Evolutionary conservation across 2,329 filamentous ascomycete genomes (phyloP).

Genomic region (Nemania sp.): DNA sequence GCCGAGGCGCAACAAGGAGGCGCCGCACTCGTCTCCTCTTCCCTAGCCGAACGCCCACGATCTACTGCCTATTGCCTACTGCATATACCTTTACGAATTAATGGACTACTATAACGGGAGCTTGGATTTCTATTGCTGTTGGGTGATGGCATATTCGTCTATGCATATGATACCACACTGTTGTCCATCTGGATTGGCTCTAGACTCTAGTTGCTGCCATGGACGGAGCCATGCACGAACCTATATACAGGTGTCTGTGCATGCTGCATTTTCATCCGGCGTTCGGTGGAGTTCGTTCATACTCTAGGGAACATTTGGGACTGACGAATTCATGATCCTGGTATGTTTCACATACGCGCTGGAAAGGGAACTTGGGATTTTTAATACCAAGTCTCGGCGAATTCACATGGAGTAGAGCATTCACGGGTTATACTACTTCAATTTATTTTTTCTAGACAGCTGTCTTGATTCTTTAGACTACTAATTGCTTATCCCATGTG

Average conservation of each 20-base stretch:
- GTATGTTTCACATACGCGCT: slow-evolving; percentile 7
- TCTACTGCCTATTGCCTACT: neutral
- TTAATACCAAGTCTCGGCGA: slow-evolving; percentile 1
- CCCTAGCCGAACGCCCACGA: slow-evolving; percentile 34
- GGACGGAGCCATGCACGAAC: slow-evolving; percentile 2
- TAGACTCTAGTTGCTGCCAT: too few species aligned
- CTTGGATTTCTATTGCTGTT: slow-evolving; percentile 10
- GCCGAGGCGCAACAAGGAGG: slow-evolving; percentile 38
- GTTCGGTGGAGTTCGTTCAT: slow-evolving; percentile 18
- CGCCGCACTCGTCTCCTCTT: slow-evolving; percentile 40
- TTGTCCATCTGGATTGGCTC: neutral
- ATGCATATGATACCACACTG: slow-evolving; percentile 12
- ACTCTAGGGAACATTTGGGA: slow-evolving; percentile 13
- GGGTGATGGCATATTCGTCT: slow-evolving; percentile 16
- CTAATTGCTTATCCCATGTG: neutral
- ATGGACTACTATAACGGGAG: slow-evolving; percentile 18
- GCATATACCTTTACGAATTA: slow-evolving; percentile 14
- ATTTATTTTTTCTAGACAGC: too few species aligned
- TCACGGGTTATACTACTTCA: too few species aligned
- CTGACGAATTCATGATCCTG: slow-evolving; percentile 13
- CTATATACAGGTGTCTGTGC: neutral
- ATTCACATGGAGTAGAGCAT: too few species aligned
- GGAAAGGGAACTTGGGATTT: slow-evolving; percentile 6
- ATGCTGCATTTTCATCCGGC: slow-evolving; percentile 25
- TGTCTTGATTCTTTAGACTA: too few species aligned